A percentile compares a stretch with the other conserved stretches of the same genome.
These are phyloP conservation scores for Trichoderma reesei DNA, from an alignment of 495 filamentous ascomycete species.

Conservation along the genomic window DNA sequence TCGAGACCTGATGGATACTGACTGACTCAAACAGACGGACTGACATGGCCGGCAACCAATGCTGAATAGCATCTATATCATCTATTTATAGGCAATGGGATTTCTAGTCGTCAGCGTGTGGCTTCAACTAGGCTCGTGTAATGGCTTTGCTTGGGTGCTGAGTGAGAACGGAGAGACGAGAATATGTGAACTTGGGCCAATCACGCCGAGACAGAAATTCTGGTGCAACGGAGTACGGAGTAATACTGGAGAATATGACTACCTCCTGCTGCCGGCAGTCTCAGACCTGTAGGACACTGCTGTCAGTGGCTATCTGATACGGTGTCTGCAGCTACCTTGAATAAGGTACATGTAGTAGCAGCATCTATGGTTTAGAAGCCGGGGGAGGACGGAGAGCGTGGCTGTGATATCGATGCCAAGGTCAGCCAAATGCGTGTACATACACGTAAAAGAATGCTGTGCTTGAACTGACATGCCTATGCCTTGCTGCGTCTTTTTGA, in stretches of 20 bases:
- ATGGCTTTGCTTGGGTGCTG: not conserved
- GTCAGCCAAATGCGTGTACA: not conserved
- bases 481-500: no score
- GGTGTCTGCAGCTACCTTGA: no score
- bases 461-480: not conserved
- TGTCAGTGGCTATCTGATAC: no score
- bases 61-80: not conserved
- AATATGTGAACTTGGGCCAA: not conserved
- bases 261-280: no score
- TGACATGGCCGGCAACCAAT: not conserved
- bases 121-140: not conserved
- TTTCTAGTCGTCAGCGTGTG: not conserved
- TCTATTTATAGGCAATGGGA: not conserved
- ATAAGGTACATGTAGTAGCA: no score
- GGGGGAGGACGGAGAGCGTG: no score
- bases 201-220: not conserved
- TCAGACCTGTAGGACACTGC: no score
- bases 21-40: not conserved
- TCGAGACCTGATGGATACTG: not conserved
- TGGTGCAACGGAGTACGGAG: not conserved
- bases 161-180: not conserved
- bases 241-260: not conserved
- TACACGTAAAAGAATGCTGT: no score
- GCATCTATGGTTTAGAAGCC: no score
- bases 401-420: no score